A percentile compares a stretch with the other conserved stretches of the same genome.
Evolutionary conservation across 176 grass and related monocot species (phyloP).

Genomic region (Leersia perrieri): DNA sequence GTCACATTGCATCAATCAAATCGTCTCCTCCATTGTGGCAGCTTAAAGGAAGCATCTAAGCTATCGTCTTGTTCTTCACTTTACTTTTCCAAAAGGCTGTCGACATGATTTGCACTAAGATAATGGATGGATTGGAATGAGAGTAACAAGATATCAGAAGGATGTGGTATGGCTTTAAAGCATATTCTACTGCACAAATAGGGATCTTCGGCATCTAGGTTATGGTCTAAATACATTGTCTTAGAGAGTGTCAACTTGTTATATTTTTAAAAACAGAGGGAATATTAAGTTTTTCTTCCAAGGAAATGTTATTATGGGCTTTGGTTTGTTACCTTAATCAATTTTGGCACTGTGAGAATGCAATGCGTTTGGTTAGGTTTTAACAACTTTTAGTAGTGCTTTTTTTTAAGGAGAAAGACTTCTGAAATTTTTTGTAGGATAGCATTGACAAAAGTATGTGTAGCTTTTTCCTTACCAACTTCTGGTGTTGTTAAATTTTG

Average conservation of each 20-base stretch:
- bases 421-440: too few relatives aligned
- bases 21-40: not conserved
- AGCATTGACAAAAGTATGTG: too few relatives aligned
- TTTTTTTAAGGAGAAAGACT: too few relatives aligned
- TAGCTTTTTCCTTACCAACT: too few relatives aligned
- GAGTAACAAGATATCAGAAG: conserved; percentile 17
- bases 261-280: too few relatives aligned
- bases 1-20: conserved; percentile 29
- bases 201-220: not conserved
- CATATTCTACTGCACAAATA: conserved; percentile 16
- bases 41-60: not conserved
- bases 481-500: too few relatives aligned
- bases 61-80: not conserved
- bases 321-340: too few relatives aligned
- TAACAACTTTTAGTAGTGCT: too few relatives aligned
- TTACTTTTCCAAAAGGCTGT: conserved; percentile 8
- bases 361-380: too few relatives aligned
- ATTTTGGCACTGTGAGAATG: too few relatives aligned
- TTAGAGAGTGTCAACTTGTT: too few relatives aligned
- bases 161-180: not conserved
- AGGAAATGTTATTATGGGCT: not conserved
- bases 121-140: conserved; percentile 23
- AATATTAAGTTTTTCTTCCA: not conserved
- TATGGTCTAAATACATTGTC: not conserved
- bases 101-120: conserved; percentile 24